Base-by-base conservation (phyloP, 176 grass and related monocot species). In the Chloris gayana region DNA sequence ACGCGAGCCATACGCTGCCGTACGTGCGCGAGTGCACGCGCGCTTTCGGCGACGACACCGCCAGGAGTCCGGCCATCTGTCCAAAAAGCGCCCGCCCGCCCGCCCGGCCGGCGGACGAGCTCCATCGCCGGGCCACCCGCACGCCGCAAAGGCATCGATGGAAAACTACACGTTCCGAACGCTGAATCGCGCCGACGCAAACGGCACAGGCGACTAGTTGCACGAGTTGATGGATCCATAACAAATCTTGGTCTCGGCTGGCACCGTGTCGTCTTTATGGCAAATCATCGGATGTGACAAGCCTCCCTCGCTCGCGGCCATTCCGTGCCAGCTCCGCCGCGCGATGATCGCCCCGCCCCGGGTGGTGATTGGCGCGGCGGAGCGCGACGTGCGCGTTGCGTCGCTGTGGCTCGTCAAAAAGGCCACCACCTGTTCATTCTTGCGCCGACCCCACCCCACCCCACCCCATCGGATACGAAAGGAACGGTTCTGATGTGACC, bases 111-210 rank as follows among this genome's bases (percentile, higher is more conserved):
- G 35, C 35, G 35, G 35, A 37, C 35, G 35, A 37, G 35, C 35
- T 37, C 35, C 5, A 13, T 14, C 2, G 3, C n/a, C n/a, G n/a
- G n/a, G n/a, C n/a, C n/a, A 53, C 70, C 4, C 21, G 5, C 14
- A n/a, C n/a, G 15, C 27, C 1, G 14, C 29, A 19, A 21, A 53
- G n/a, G 53, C 53, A 2, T 9, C 2, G 21, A 9, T 9, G 2
- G 21, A n/a, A 56, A 56, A 56, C 19, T 9, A 56, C 53, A 6
- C 15, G 49, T 49, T 13, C 3, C 15, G 17, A 17, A 21, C 19
- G 53, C 21, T 7, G 8, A 26, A 51, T 9, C n/a, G 12, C 12
- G 67, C 79, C 79, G 79, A 81, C 67, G 79, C 79, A 72, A 81
- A 47, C 27, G 56, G 68, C 39, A 7, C 25, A 41, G 10, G 66